These are phyloP conservation scores for Fusarium marasasianum DNA, from an alignment of 2,329 filamentous ascomycete genomes.

Conservation along the genomic window DNA sequence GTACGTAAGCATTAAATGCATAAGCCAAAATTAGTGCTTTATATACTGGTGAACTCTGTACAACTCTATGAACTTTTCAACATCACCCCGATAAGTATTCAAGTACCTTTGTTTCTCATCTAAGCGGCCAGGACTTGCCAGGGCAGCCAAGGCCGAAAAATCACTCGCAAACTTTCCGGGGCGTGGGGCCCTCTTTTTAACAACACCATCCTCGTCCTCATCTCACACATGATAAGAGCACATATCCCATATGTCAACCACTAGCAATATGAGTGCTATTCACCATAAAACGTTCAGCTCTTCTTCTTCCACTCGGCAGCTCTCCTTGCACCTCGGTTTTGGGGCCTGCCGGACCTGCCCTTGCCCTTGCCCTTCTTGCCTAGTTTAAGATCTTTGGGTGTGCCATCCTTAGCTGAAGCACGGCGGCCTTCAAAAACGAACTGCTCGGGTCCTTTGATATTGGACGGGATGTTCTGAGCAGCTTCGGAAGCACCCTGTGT, in stretches of 20 bases:
- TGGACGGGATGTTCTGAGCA: conserved; percentile 8
- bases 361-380: conserved; percentile 65
- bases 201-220: conserved; percentile 7
- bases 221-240: conserved; percentile 1
- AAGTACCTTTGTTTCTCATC: conserved; percentile 25
- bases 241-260: conserved; percentile 3
- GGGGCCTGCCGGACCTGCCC: conserved; percentile 50
- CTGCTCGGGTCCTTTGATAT: conserved; percentile 69
- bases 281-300: conserved; percentile 25
- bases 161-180: conserved; percentile 32
- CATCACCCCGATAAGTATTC: neutral
- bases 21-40: neutral
- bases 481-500: conserved; percentile 35
- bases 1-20: neutral
- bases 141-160: conserved; percentile 25
- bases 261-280: neutral
- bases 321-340: conserved; percentile 51
- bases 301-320: conserved; percentile 59
- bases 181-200: conserved; percentile 15
- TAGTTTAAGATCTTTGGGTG: conserved; percentile 69
- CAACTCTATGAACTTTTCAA: conserved; percentile 1
- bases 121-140: conserved; percentile 13
- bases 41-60: conserved; percentile 7
- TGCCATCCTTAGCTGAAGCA: conserved; percentile 73
- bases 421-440: conserved; percentile 86